These are phyloP conservation scores for Dryadomyces quercivorus DNA, from an alignment of 2,329 filamentous ascomycete species.

Conservation along the genomic window DNA sequence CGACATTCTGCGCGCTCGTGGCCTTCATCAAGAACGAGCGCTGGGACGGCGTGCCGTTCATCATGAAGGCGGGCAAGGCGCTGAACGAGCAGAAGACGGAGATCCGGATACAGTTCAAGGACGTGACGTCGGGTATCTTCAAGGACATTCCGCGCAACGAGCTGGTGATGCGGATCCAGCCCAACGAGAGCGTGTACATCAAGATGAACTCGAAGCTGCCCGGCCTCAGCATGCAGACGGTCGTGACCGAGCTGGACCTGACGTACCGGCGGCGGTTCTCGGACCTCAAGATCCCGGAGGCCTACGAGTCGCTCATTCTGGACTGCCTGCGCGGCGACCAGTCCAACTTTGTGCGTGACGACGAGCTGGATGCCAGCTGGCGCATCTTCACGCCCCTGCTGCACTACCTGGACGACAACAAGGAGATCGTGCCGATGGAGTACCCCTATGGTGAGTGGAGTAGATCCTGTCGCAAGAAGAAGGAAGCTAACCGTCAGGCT, in stretches of 20 bases:
- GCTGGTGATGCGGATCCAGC: conserved; percentile 97
- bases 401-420: conserved; percentile 97
- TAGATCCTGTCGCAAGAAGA: no score
- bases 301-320: conserved; percentile 93
- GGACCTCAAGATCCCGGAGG: conserved; percentile 97
- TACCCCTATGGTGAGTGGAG: conserved; percentile 96
- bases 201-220: conserved; percentile 99
- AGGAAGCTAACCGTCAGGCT: conserved; percentile 50
- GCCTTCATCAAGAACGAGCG: conserved; percentile 99
- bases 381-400: conserved; percentile 95
- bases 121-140: conserved; percentile 98
- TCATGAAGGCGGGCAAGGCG: conserved; percentile 97
- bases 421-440: conserved; percentile 98
- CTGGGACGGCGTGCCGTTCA: conserved; percentile 98
- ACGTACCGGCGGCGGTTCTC: conserved; percentile 98
- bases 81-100: conserved; percentile 99
- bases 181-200: conserved; percentile 98
- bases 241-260: conserved; percentile 94
- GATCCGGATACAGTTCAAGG: conserved; percentile 98
- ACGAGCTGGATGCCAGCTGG: conserved; percentile 96
- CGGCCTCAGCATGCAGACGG: conserved; percentile 97
- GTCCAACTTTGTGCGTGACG: conserved; percentile 97
- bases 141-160: conserved; percentile 99
- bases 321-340: conserved; percentile 98
- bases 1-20: conserved; percentile 94